Conservation (phyloP, 1,284 basidiomycete species). For the Peniophora sp. region DNA sequence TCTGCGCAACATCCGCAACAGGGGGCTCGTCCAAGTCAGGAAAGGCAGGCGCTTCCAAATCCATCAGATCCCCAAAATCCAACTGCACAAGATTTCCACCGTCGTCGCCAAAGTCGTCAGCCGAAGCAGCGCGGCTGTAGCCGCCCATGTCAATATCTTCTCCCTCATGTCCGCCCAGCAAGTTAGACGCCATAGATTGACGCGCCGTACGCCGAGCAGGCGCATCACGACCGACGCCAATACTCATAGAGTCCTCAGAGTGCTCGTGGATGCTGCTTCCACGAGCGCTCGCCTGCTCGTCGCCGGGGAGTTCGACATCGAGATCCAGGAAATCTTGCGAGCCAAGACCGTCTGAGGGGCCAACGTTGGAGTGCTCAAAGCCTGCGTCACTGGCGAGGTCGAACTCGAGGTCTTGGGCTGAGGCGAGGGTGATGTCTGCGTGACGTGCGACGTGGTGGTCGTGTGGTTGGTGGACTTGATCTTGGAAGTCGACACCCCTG, state of each 20-base stretch:
- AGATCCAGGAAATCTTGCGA: conserved; percentile 80
- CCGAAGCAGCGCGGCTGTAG: conserved; percentile 22
- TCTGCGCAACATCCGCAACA: conserved; percentile 33
- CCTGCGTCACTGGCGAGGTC: conserved; percentile 31
- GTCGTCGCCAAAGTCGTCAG: conserved; percentile 32
- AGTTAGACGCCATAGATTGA: conserved; percentile 53
- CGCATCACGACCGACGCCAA: conserved; percentile 73
- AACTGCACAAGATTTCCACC: conserved; percentile 66
- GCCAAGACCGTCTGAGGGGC: conserved; percentile 74
- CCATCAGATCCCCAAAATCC: conserved; percentile 46
- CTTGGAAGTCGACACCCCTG: conserved; percentile 74
- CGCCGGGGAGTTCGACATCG: conserved; percentile 59
- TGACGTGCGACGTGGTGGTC: conserved; percentile 75
- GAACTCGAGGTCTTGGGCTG: conserved; percentile 51
- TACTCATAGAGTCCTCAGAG: conserved; percentile 34
- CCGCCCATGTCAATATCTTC: conserved; percentile 53
- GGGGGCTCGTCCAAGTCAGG: conserved; percentile 22
- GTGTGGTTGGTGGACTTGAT: conserved; percentile 54
- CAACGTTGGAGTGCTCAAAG: conserved; percentile 15
- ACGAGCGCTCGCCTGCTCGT: conserved; percentile 28
- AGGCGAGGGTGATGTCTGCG: conserved; percentile 78
- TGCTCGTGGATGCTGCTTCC: conserved; percentile 26
- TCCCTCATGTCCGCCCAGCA: conserved; percentile 45
- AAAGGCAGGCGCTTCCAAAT: background rate
- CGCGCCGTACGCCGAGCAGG: conserved; percentile 32